Evolutionary conservation across 169 alveolate species (phyloP).

Genomic region (Plasmodium sp.): DNA sequence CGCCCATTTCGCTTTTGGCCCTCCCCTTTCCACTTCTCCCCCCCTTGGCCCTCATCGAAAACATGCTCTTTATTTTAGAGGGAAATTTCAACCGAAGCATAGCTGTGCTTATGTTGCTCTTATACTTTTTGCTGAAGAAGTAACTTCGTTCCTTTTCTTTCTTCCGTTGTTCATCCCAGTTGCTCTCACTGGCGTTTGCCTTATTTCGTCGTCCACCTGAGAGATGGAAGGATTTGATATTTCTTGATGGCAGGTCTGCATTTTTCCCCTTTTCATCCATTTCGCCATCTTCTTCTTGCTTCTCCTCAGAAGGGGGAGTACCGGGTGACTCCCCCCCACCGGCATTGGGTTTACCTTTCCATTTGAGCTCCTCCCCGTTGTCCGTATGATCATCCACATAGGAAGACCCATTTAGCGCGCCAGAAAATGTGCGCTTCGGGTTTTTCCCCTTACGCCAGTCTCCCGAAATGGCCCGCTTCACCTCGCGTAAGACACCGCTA

Average conservation of each 20-base stretch:
- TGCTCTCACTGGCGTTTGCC: not conserved
- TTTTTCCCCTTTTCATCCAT: not conserved
- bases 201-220: not conserved
- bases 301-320: not conserved
- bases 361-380: not conserved
- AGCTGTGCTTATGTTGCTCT: not conserved
- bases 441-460: not conserved
- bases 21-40: not conserved
- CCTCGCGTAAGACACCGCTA: not conserved
- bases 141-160: slow-evolving; percentile 1
- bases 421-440: not conserved
- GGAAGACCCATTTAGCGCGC: not conserved
- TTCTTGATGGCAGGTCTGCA: not conserved
- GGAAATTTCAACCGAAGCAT: slow-evolving; percentile 8
- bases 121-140: slow-evolving; percentile 1
- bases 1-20: not conserved
- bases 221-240: not conserved
- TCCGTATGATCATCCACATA: not conserved
- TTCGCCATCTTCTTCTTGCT: not conserved
- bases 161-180: not conserved
- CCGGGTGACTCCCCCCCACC: not conserved
- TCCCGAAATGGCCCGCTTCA: not conserved
- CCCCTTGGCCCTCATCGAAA: not conserved
- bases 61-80: slow-evolving; percentile 37
- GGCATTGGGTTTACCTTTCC: not conserved